Evolutionary conservation across 345 rosid species (phyloP).

Genomic region (Geranium rotundifolium): DNA sequence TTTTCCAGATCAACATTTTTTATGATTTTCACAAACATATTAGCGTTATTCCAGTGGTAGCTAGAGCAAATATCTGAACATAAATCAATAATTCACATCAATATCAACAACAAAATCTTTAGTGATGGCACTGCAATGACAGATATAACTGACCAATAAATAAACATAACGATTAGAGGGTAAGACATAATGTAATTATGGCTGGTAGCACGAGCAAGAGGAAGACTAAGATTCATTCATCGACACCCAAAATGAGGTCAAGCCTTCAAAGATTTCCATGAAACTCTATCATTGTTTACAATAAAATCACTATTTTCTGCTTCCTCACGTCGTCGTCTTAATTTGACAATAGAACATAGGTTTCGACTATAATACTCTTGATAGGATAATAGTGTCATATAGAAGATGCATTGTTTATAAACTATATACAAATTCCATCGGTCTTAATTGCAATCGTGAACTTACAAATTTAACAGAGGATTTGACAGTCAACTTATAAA

Average conservation of each 20-base stretch:
- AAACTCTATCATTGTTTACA: not conserved
- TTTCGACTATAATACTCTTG: not conserved
- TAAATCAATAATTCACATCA: conserved; percentile 1
- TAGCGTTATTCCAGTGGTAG: conserved; percentile 59
- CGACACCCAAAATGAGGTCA: not conserved
- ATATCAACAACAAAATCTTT: not conserved
- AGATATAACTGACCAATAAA: not conserved
- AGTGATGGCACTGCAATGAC: too few relatives aligned
- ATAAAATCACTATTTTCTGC: too few relatives aligned
- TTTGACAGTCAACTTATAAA: not conserved
- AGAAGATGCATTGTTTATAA: not conserved
- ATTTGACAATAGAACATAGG: not conserved
- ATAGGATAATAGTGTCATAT: not conserved
- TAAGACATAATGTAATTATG: too few relatives aligned
- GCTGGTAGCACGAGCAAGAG: too few relatives aligned
- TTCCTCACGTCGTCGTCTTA: too few relatives aligned
- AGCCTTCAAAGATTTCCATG: not conserved
- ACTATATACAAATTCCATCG: not conserved
- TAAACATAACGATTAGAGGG: not conserved
- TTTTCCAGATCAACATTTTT: too few relatives aligned
- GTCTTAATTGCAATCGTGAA: not conserved
- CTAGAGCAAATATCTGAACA: conserved; percentile 51
- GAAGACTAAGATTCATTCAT: too few relatives aligned
- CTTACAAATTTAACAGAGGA: not conserved
- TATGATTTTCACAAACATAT: too few relatives aligned